Percentiles rank a stretch among this genome's conserved stretches.
Evolutionary conservation across 1,139 yeast genomes (phyloP).

Genomic region (Yamadazyma jaroonii): DNA sequence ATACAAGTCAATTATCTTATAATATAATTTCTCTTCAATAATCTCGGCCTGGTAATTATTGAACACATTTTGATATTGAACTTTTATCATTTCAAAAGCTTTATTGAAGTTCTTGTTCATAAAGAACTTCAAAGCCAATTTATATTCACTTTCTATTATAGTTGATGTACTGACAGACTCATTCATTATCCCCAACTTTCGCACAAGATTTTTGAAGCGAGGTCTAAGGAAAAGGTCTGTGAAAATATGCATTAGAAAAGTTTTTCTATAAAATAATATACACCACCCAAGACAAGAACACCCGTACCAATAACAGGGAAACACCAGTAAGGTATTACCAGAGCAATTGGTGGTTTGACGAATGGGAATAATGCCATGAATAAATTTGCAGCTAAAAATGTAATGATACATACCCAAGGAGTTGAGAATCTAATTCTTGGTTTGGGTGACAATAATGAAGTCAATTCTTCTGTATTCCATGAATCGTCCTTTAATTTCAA

Average conservation of each 20-base stretch:
- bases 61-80: slow-evolving; percentile 23
- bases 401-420: slow-evolving; percentile 27
- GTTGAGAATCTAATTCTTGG: slow-evolving; percentile 16
- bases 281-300: slow-evolving; percentile 44
- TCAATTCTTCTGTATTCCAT: slow-evolving; percentile 15
- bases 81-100: slow-evolving; percentile 29
- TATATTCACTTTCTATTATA: slow-evolving; percentile 20
- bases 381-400: slow-evolving; percentile 48
- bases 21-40: slow-evolving; percentile 27
- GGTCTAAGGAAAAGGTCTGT: too few species aligned
- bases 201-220: too few species aligned
- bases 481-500: slow-evolving; percentile 19
- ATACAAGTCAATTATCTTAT: slow-evolving; percentile 35
- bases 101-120: slow-evolving; percentile 36
- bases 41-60: slow-evolving; percentile 23
- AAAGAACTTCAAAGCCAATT: slow-evolving; percentile 39
- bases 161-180: slow-evolving; percentile 12
- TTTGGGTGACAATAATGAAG: slow-evolving; percentile 19
- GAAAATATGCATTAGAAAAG: slow-evolving; percentile 1
- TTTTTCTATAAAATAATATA: slow-evolving; percentile 22
- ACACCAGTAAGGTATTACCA: slow-evolving; percentile 50
- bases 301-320: slow-evolving; percentile 55
- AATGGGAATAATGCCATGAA: slow-evolving; percentile 58
- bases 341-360: slow-evolving; percentile 47
- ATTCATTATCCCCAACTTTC: too few species aligned